Base-by-base conservation (phyloP, 495 filamentous ascomycete species). In the Glarea lozoyensis region DNA sequence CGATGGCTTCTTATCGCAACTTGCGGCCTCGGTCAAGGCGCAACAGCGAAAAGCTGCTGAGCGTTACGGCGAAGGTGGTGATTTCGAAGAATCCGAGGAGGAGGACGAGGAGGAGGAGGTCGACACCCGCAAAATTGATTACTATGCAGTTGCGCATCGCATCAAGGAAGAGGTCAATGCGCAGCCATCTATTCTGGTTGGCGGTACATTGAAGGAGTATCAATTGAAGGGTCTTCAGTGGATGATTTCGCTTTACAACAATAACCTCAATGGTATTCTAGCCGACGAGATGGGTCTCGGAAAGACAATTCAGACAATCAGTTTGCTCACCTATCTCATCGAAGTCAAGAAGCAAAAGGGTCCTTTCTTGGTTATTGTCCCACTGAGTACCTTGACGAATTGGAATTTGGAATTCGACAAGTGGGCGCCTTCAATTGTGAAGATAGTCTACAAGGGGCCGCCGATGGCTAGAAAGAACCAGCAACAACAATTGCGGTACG, bases 161-260 rank as follows among this genome's bases (percentile, higher is more conserved):
- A 80, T 94, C 65, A 86, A 88, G 61, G 92, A 98, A 65, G 84
- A 88, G 40, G 79, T 98, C 44, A 82, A 73, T 2, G 68, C 66
- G 37, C 92, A 98, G 55, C 88, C 92, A 6, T 54, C 50, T 13
- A 92, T 94, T 30, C 76, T 98, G 40, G 83, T 94, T 46, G 92
- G 92, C 49, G 92, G 92, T 54, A 82, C 72, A 2, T 69, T 98
- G 35, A 98, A 98, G 63, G 92, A 98, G 58, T 98, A 98, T 64
- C 92, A 98, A 65, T 32, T 98, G 60, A 96, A 94, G 75, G 92
- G 92, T 66, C 63, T 98, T 46, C 92, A 98, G 61, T 98, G 92
- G 92, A 97, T 98, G 92, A 78, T 97, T 42, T 98, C 92, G 11
- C 74, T 98, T 17, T 98, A 97, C 67, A 97, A 97, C 78, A 98